Evolutionary conservation across 2,329 filamentous ascomycete genomes (phyloP).

Genomic region (Arthroderma sp.): DNA sequence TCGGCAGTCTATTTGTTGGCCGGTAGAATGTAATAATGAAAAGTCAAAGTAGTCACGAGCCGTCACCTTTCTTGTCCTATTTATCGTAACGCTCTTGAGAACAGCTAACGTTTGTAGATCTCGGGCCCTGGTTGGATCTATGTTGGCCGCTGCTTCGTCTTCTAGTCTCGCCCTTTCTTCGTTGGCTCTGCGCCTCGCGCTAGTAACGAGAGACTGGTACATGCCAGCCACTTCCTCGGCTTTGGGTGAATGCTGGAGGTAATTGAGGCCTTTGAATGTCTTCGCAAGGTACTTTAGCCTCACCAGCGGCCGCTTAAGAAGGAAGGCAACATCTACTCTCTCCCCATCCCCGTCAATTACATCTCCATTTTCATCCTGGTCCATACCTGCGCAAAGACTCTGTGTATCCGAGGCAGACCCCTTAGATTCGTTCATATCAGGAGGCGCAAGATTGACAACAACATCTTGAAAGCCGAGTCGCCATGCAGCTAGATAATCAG

Average conservation of each 20-base stretch:
- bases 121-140: conserved; percentile 67
- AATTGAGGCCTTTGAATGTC: conserved; percentile 53
- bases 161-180: conserved; percentile 61
- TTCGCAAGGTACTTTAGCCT: conserved; percentile 79
- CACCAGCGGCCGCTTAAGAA: conserved; percentile 78
- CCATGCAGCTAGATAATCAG: conserved; percentile 78
- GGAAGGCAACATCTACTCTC: conserved; percentile 82
- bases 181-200: conserved; percentile 59
- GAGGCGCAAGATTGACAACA: conserved; percentile 78
- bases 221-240: conserved; percentile 45
- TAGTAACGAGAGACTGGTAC: conserved; percentile 62
- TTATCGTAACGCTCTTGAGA: conserved; percentile 56
- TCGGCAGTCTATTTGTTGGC: conserved; percentile 77
- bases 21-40: conserved; percentile 73
- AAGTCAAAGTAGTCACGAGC: conserved; percentile 85
- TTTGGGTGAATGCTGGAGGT: conserved; percentile 32
- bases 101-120: conserved; percentile 66
- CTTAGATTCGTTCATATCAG: conserved; percentile 47
- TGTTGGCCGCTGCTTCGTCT: conserved; percentile 74
- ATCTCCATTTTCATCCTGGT: conserved; percentile 47
- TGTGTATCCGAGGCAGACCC: conserved; percentile 31
- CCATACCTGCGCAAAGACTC: conserved; percentile 40
- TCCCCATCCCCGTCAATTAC: conserved; percentile 63
- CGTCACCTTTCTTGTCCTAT: conserved; percentile 66
- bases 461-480: conserved; percentile 87